phyloP scores from a whole-genome alignment of 768 basidiomycete genomes.

The Paxillus rubicundulus region DNA sequence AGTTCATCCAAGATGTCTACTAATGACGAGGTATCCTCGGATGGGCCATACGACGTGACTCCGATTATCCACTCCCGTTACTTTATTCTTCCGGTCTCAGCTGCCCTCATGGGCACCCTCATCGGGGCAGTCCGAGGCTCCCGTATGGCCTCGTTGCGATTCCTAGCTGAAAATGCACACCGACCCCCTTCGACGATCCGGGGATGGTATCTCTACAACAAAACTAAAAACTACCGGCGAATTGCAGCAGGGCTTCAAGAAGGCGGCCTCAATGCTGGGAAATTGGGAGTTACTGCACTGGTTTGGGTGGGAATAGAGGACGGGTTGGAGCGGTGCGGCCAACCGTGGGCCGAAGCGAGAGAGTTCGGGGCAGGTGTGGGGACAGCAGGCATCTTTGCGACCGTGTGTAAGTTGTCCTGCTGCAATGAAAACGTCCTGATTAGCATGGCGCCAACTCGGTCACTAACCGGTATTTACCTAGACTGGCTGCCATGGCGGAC shows the following conservation, averaged over 20 bases:
- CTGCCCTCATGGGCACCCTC: constrained; percentile 57
- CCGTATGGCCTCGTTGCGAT: constrained; percentile 68
- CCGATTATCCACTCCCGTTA: constrained; percentile 44
- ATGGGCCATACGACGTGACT: constrained; percentile 26
- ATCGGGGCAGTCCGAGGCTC: constrained; percentile 76
- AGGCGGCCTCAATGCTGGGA: constrained; percentile 55
- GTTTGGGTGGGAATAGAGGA: constrained; percentile 53
- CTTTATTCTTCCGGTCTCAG: constrained; percentile 59
- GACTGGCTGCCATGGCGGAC: constrained; percentile 58
- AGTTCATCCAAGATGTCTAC: constrained; percentile 16
- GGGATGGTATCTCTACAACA: constrained; percentile 96
- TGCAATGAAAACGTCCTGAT: not conserved
- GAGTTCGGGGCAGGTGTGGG: constrained; percentile 65
- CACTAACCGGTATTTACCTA: constrained; percentile 22
- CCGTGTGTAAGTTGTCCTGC: constrained; percentile 43
- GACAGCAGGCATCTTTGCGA: constrained; percentile 57
- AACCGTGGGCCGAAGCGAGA: constrained; percentile 40
- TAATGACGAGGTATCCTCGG: constrained; percentile 4
- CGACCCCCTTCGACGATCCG: constrained; percentile 78
- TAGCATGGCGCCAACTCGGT: not conserved
- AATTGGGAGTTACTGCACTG: constrained; percentile 45
- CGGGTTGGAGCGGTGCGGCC: constrained; percentile 35
- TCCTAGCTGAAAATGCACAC: constrained; percentile 92
- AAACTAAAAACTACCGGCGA: constrained; percentile 91
- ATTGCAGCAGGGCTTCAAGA: constrained; percentile 69